Evolutionary conservation across 805 yeast genomes (phyloP).

Genomic region (Tetrapisispora namnaoensis): DNA sequence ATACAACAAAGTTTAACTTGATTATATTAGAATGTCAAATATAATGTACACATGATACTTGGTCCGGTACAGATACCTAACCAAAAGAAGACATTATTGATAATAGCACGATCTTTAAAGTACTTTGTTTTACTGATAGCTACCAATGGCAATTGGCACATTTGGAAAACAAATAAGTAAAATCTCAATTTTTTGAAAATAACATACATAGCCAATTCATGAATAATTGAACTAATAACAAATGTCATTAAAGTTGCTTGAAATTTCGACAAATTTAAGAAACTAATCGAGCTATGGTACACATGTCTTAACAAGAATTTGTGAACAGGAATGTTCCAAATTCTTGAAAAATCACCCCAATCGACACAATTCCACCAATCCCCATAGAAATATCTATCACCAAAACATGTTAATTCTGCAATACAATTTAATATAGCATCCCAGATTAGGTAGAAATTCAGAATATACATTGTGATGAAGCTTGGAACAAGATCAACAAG

Average conservation of each 20-base stretch:
- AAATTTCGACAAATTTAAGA: constrained; percentile 51
- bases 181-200: constrained; percentile 74
- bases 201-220: constrained; percentile 87
- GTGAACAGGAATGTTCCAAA: constrained; percentile 95
- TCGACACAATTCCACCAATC: constrained; percentile 96
- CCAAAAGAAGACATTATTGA: constrained; percentile 87
- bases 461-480: constrained; percentile 61
- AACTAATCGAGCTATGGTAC: constrained; percentile 80
- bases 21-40: constrained; percentile 51
- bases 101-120: constrained; percentile 43
- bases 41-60: constrained; percentile 74
- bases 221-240: constrained; percentile 69
- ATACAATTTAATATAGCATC: constrained; percentile 83
- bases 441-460: constrained; percentile 88
- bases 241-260: constrained; percentile 74
- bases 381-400: constrained; percentile 87
- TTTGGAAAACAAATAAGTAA: constrained; percentile 68
- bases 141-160: constrained; percentile 79
- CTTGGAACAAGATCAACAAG: constrained; percentile 71
- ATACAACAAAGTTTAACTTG: too few species aligned
- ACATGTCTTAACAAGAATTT: constrained; percentile 84
- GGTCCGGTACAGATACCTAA: constrained; percentile 87
- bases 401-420: constrained; percentile 80
- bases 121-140: constrained; percentile 49
- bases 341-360: constrained; percentile 88